Evolutionary conservation across 1,139 yeast species (phyloP).

Genomic region (Candida glucosophila): DNA sequence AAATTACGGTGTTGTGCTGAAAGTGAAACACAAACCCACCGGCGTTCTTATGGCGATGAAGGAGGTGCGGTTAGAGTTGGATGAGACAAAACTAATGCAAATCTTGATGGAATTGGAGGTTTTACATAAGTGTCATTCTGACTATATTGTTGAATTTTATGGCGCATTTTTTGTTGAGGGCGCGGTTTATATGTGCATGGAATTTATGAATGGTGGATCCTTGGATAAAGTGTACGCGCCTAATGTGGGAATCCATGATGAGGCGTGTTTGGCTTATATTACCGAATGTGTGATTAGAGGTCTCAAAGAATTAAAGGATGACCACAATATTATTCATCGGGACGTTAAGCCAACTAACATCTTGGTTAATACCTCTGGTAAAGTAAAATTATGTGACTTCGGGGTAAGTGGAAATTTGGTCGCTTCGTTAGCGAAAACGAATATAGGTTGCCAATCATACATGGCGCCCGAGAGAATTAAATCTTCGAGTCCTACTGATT

Average conservation of each 20-base stretch:
- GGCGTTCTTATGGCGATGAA: conserved; percentile 94
- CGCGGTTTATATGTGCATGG: conserved; percentile 97
- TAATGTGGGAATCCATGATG: conserved; percentile 74
- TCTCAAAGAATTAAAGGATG: conserved; percentile 70
- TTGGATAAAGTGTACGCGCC: conserved; percentile 77
- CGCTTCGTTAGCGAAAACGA: conserved; percentile 91
- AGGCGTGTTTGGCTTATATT: conserved; percentile 65
- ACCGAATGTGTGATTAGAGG: conserved; percentile 80
- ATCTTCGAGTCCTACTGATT: conserved; percentile 47
- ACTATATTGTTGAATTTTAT: conserved; percentile 87
- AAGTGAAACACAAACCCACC: conserved; percentile 91
- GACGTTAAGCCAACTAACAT: conserved; percentile 97
- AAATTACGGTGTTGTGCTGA: conserved; percentile 90
- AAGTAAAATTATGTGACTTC: conserved; percentile 88
- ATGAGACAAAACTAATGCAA: conserved; percentile 85
- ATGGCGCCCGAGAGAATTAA: conserved; percentile 99
- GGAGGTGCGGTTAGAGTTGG: conserved; percentile 86
- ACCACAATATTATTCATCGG: conserved; percentile 88
- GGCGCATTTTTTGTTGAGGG: conserved; percentile 98
- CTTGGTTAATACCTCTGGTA: conserved; percentile 70
- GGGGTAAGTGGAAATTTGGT: conserved; percentile 95
- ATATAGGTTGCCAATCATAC: conserved; percentile 95
- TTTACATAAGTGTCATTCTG: conserved; percentile 82
- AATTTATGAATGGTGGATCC: conserved; percentile 97
- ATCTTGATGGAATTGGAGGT: conserved; percentile 94